Percentiles rank a stretch among this genome's conserved stretches.
Conservation (phyloP, 352 stramenopile species). For the Pythium aquatile region DNA sequence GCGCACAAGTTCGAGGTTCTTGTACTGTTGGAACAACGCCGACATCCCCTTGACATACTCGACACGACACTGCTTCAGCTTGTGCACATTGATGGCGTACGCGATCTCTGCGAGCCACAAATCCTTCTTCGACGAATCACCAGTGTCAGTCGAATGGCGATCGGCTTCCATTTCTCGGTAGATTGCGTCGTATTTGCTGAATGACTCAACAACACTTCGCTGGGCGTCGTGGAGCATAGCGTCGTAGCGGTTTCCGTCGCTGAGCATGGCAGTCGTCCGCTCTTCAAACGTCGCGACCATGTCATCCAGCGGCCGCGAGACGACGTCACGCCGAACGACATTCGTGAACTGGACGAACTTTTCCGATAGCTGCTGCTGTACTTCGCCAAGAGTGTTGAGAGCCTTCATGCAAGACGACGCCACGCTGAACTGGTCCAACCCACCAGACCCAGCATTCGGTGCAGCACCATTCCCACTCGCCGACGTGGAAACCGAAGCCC, state of each 20-base stretch:
- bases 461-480: conserved; percentile 1
- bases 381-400: conserved; percentile 58
- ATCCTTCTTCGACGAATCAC: conserved; percentile 34
- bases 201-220: conserved; percentile 54
- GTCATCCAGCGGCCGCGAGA: conserved; percentile 63
- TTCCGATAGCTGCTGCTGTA: conserved; percentile 75
- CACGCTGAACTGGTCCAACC: conserved; percentile 29
- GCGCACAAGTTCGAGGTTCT: conserved; percentile 71
- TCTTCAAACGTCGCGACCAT: conserved; percentile 70
- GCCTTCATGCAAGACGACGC: conserved; percentile 61
- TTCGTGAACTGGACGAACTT: conserved; percentile 77
- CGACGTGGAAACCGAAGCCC: not conserved
- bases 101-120: conserved; percentile 74
- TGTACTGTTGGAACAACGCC: conserved; percentile 78
- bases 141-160: conserved; percentile 17
- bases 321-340: conserved; percentile 69
- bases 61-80: conserved; percentile 54
- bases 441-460: not conserved
- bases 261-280: conserved; percentile 44
- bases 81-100: conserved; percentile 76
- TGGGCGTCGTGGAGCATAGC: conserved; percentile 53
- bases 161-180: conserved; percentile 59
- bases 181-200: conserved; percentile 54
- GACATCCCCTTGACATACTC: conserved; percentile 87
- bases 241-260: conserved; percentile 57